Evolutionary conservation across 108 stramenopile species (phyloP).

Genomic region (Schizochytrium sp.): DNA sequence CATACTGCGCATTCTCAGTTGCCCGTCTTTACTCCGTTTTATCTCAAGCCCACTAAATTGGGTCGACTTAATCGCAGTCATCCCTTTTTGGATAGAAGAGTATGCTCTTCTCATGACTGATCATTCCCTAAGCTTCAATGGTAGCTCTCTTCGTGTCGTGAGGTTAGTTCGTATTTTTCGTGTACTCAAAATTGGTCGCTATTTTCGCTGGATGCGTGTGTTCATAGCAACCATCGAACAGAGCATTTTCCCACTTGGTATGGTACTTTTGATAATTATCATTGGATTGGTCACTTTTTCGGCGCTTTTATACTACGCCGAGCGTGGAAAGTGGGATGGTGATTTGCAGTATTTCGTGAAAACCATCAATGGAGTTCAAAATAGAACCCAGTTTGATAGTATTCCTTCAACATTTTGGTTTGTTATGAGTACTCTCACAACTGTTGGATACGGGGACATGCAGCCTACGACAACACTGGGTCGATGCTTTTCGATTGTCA

Average conservation of each 20-base stretch:
- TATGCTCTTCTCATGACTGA: not conserved
- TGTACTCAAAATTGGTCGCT: slow-evolving; percentile 60
- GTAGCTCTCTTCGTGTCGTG: slow-evolving; percentile 39
- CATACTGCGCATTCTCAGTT: not conserved
- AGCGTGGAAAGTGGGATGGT: not conserved
- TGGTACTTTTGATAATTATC: slow-evolving; percentile 50
- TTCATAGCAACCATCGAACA: not conserved
- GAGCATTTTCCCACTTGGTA: not conserved
- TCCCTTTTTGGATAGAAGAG: slow-evolving; percentile 66
- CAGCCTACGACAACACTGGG: slow-evolving; percentile 8
- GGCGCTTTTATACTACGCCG: slow-evolving; percentile 18
- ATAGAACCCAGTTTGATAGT: not conserved
- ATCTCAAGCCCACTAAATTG: slow-evolving; percentile 43
- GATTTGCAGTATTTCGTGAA: not conserved
- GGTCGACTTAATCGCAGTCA: slow-evolving; percentile 66
- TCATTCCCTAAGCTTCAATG: not conserved
- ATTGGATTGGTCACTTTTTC: slow-evolving; percentile 36
- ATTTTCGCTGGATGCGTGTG: slow-evolving; percentile 44
- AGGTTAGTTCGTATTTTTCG: slow-evolving; percentile 65
- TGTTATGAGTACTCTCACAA: slow-evolving; percentile 61
- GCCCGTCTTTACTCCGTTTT: not conserved
- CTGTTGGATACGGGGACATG: slow-evolving; percentile 64
- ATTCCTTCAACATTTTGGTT: slow-evolving; percentile 60
- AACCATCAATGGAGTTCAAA: not conserved
- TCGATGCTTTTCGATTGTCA: not conserved